These are phyloP conservation scores for Fusarium drepaniforme DNA, from an alignment of 2,329 filamentous ascomycete species.

Conservation along the genomic window DNA sequence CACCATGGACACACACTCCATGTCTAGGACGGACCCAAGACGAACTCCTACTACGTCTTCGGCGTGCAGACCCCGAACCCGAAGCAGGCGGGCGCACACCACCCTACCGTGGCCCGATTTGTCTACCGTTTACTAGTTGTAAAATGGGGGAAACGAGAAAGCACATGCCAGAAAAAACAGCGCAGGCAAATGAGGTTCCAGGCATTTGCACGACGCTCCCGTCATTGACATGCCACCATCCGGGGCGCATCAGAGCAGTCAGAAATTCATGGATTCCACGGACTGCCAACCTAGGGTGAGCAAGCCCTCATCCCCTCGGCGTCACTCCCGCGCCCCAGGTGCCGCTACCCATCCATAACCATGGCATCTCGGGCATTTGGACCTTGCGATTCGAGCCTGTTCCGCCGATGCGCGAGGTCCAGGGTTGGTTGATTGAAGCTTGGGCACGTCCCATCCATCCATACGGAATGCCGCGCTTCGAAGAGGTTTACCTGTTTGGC, in stretches of 20 bases:
- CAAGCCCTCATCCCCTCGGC: slow-evolving; percentile 23
- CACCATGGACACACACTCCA: not conserved
- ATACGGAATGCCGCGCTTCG: slow-evolving; percentile 6
- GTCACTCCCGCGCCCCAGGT: slow-evolving; percentile 29
- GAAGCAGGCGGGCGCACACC: slow-evolving; percentile 34
- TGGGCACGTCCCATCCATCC: not conserved
- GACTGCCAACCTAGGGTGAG: slow-evolving; percentile 1
- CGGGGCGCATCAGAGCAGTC: slow-evolving; percentile 16
- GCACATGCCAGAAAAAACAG: slow-evolving; percentile 45
- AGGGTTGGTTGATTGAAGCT: slow-evolving; percentile 6
- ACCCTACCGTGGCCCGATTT: slow-evolving; percentile 44
- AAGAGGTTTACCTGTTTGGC: slow-evolving; percentile 2
- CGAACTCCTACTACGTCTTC: slow-evolving; percentile 33
- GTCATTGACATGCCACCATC: slow-evolving; percentile 43
- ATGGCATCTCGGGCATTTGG: not conserved
- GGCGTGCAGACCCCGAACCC: slow-evolving; percentile 34
- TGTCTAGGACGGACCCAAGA: not conserved
- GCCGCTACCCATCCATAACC: slow-evolving; percentile 4
- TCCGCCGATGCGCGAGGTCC: slow-evolving; percentile 2
- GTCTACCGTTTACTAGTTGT: slow-evolving; percentile 21
- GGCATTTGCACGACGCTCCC: slow-evolving; percentile 39
- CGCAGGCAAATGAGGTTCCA: slow-evolving; percentile 42
- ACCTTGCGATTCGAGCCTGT: slow-evolving; percentile 5
- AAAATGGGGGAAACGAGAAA: slow-evolving; percentile 3
- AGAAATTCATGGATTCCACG: slow-evolving; percentile 17